A percentile compares a stretch with the other conserved stretches of the same genome.
Conservation (phyloP, 768 basidiomycete genomes). For the Auricularia sp. region DNA sequence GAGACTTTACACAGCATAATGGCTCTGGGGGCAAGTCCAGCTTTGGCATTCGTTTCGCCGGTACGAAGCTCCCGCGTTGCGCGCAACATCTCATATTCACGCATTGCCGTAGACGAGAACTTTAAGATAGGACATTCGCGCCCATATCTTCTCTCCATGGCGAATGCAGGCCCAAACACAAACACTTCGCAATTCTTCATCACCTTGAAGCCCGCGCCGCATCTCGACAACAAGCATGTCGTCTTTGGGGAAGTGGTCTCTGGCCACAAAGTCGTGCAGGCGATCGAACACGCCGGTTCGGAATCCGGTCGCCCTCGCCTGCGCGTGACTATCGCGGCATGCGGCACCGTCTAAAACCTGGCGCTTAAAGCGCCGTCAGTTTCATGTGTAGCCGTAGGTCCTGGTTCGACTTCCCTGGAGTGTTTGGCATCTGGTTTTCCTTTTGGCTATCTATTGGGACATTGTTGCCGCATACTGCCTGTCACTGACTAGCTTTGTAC, state of each 20-base stretch:
- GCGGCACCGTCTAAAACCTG: not conserved
- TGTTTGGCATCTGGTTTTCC: too few relatives aligned
- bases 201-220: constrained; percentile 25
- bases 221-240: constrained; percentile 18
- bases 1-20: constrained; percentile 23
- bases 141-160: constrained; percentile 35
- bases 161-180: constrained; percentile 30
- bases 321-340: not conserved
- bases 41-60: constrained; percentile 28
- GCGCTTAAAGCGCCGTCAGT: too few relatives aligned
- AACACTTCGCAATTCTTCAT: constrained; percentile 36
- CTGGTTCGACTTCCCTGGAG: too few relatives aligned
- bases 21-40: constrained; percentile 27
- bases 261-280: constrained; percentile 14
- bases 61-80: constrained; percentile 46
- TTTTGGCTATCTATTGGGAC: too few relatives aligned
- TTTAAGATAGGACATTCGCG: constrained; percentile 16
- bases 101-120: constrained; percentile 15
- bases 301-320: not conserved
- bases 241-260: constrained; percentile 5
- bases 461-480: too few relatives aligned
- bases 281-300: constrained; percentile 14
- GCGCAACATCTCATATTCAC: constrained; percentile 2
- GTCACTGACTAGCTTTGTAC: too few relatives aligned
- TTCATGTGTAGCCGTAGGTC: too few relatives aligned